phyloP scores from a whole-genome alignment of 2,329 filamentous ascomycete genomes.

The Hypoxylon sp. region DNA sequence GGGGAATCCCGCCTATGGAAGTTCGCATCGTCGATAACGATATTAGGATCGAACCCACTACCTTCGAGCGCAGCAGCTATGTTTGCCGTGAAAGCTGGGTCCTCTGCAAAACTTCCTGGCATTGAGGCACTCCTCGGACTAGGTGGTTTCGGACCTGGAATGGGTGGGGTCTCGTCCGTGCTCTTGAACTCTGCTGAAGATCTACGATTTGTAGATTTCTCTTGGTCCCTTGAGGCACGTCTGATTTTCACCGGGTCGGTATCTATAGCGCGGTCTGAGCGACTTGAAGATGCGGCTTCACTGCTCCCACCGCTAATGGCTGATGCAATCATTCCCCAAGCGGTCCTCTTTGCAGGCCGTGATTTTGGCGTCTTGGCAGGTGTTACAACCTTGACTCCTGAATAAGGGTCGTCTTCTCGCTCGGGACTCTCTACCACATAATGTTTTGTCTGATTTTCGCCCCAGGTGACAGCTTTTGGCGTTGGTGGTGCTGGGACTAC shows the following conservation, averaged over 20 bases:
- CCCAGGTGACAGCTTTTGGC: slow-evolving; percentile 75
- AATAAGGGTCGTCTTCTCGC: slow-evolving; percentile 53
- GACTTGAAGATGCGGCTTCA: slow-evolving; percentile 53
- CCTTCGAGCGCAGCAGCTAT: slow-evolving; percentile 77
- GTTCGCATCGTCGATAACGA: slow-evolving; percentile 76
- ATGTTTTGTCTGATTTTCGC: slow-evolving; percentile 74
- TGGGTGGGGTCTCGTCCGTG: slow-evolving; percentile 62
- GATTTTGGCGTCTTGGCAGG: slow-evolving; percentile 51
- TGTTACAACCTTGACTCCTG: slow-evolving; percentile 51
- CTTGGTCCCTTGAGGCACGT: slow-evolving; percentile 43
- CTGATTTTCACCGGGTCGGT: slow-evolving; percentile 34
- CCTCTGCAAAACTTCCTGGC: slow-evolving; percentile 76
- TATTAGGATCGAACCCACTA: slow-evolving; percentile 79
- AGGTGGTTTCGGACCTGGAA: slow-evolving; percentile 71
- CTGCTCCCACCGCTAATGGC: slow-evolving; percentile 62
- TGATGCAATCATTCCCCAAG: slow-evolving; percentile 69
- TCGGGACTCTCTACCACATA: slow-evolving; percentile 74
- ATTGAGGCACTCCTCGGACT: slow-evolving; percentile 66
- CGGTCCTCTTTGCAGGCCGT: slow-evolving; percentile 59
- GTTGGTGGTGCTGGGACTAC: slow-evolving; percentile 60
- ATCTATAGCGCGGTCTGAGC: slow-evolving; percentile 36
- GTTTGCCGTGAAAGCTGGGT: slow-evolving; percentile 78
- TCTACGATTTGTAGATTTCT: slow-evolving; percentile 52
- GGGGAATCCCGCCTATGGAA: slow-evolving; percentile 76
- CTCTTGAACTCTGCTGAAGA: slow-evolving; percentile 57